Evolutionary conservation across 352 stramenopile species (phyloP).

Genomic region (Phytophthora litchii): DNA sequence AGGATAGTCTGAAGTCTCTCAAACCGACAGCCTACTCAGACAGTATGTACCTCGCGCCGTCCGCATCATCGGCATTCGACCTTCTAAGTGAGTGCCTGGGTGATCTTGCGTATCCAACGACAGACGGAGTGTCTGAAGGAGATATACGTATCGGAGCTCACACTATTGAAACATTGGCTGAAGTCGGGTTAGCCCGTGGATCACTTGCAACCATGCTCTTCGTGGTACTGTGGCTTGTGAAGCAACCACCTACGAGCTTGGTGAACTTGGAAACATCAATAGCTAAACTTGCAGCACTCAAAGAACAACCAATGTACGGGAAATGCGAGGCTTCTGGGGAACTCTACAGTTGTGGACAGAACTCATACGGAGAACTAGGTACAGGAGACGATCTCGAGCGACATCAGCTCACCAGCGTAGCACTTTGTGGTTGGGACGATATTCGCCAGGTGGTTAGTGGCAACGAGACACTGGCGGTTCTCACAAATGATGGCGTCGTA

Average conservation of each 20-base stretch:
- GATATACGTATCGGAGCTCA: conserved; percentile 45
- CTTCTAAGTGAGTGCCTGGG: conserved; percentile 72
- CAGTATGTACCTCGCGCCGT: conserved; percentile 84
- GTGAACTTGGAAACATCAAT: conserved; percentile 67
- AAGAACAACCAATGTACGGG: conserved; percentile 88
- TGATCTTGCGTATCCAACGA: conserved; percentile 39
- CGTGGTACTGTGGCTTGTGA: conserved; percentile 75
- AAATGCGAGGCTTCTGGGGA: conserved; percentile 86
- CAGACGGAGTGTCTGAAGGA: conserved; percentile 9
- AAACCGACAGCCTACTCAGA: conserved; percentile 85
- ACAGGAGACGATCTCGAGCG: conserved; percentile 87
- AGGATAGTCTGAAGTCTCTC: conserved; percentile 62
- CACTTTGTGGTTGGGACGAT: conserved; percentile 83
- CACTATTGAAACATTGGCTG: conserved; percentile 77
- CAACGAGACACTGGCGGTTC: conserved; percentile 81
- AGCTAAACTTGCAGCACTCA: conserved; percentile 73
- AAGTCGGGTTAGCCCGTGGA: conserved; percentile 73
- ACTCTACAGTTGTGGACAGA: conserved; percentile 88
- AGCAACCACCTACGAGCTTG: conserved; percentile 45
- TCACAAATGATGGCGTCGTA: conserved; percentile 84
- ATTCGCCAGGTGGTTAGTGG: conserved; percentile 85
- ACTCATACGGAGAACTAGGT: conserved; percentile 88
- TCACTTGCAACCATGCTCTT: conserved; percentile 76
- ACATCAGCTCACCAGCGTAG: conserved; percentile 77
- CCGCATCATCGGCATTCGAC: conserved; percentile 75